Evolutionary conservation across 257 asterid genomes (phyloP).

Genomic region (Penstemon newberryi): DNA sequence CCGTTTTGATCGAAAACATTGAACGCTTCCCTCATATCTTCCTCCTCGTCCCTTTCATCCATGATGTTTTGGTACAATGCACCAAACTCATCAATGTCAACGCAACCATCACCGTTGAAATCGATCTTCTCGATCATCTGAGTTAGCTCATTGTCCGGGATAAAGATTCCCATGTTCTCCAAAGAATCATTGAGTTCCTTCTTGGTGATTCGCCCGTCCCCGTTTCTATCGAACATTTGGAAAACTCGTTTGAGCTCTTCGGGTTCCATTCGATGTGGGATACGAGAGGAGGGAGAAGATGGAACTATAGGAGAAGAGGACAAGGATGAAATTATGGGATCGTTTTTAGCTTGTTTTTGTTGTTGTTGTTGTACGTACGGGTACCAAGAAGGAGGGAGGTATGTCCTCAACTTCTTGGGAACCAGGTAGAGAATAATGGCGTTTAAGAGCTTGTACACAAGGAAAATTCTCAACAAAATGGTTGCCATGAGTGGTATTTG

Average conservation of each 20-base stretch:
- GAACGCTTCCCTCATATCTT: slow-evolving; percentile 63
- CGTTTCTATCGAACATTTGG: slow-evolving; percentile 58
- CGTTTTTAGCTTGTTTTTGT: background rate
- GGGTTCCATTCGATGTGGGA: slow-evolving; percentile 41
- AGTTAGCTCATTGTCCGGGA: slow-evolving; percentile 44
- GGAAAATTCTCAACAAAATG: slow-evolving; percentile 40
- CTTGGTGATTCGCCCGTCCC: slow-evolving; percentile 59
- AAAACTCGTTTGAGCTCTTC: slow-evolving; percentile 47
- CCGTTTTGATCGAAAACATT: slow-evolving; percentile 61
- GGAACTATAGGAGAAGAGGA: background rate
- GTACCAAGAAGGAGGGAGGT: slow-evolving; percentile 50
- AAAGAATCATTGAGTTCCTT: slow-evolving; percentile 49
- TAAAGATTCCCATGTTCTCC: slow-evolving; percentile 63
- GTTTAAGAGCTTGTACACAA: slow-evolving; percentile 43
- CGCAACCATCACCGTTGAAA: slow-evolving; percentile 50
- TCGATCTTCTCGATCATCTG: slow-evolving; percentile 54
- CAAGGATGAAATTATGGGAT: background rate
- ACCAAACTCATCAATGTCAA: slow-evolving; percentile 57
- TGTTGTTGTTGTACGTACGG: slow-evolving; percentile 23
- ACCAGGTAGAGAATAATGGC: slow-evolving; percentile 40
- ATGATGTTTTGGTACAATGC: slow-evolving; percentile 44
- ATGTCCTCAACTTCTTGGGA: slow-evolving; percentile 50
- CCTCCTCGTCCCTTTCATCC: slow-evolving; percentile 56
- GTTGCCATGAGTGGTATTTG: slow-evolving; percentile 32
- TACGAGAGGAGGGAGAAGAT: background rate